These are phyloP conservation scores for Termitomyces sp. DNA, from an alignment of 768 basidiomycete species.

Conservation along the genomic window DNA sequence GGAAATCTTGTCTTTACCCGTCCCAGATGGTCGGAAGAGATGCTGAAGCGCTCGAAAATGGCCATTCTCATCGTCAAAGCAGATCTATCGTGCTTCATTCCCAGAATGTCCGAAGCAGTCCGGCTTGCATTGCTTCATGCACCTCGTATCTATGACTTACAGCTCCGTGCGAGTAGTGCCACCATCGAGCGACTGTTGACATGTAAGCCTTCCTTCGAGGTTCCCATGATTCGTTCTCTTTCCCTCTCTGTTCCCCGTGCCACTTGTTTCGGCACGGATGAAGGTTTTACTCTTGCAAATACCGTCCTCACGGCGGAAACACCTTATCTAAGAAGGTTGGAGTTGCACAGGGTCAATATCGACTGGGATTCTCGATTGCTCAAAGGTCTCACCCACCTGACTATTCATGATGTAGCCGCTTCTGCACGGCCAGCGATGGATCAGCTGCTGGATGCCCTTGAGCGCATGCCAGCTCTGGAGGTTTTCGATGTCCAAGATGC, in stretches of 20 bases:
- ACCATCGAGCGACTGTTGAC: slow-evolving; percentile 24
- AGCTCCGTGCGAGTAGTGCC: slow-evolving; percentile 21
- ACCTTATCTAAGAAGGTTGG: slow-evolving; percentile 31
- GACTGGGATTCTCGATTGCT: slow-evolving; percentile 34
- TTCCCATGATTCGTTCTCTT: slow-evolving; percentile 31
- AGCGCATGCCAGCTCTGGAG: slow-evolving; percentile 29
- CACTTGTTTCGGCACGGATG: slow-evolving; percentile 14
- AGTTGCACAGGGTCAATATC: slow-evolving; percentile 30
- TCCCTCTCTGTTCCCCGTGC: slow-evolving; percentile 18
- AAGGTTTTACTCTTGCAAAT: slow-evolving; percentile 21
- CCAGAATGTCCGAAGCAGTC: slow-evolving; percentile 23
- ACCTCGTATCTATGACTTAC: slow-evolving; percentile 30
- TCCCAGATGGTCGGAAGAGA: slow-evolving; percentile 35
- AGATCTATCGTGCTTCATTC: slow-evolving; percentile 21
- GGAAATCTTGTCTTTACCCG: slow-evolving; percentile 28
- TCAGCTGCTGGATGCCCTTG: slow-evolving; percentile 30
- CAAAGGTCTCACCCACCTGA: slow-evolving; percentile 32
- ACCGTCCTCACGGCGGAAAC: slow-evolving; percentile 27
- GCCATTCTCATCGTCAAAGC: slow-evolving; percentile 29
- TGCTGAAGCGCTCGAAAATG: slow-evolving; percentile 43
- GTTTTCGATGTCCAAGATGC: slow-evolving; percentile 32
- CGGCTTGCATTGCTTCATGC: slow-evolving; percentile 27
- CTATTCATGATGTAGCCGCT: slow-evolving; percentile 24
- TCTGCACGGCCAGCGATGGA: slow-evolving; percentile 24
- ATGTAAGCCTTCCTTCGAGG: slow-evolving; percentile 16